Base-by-base conservation (phyloP, 805 yeast species). In the Wickerhamiella siamensis region DNA sequence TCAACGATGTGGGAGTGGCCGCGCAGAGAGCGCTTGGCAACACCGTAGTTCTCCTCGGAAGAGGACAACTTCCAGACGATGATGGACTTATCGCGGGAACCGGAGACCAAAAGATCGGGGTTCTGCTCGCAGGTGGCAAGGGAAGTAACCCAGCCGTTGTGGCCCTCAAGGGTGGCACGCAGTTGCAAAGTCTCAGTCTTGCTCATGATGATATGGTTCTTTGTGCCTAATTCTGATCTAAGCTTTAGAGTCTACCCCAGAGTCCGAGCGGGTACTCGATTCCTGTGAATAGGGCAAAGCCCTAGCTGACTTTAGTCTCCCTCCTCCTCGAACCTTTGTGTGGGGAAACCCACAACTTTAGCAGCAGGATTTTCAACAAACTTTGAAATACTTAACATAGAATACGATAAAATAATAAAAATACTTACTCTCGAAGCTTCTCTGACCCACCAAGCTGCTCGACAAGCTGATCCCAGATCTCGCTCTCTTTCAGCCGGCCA, bases 1-100 rank as follows among this genome's bases (percentile, higher is more conserved):
- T 86, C 87, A 58, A 91, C 95, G 63, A 91, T 88, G 86, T 91
- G 98, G 59, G 94, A 81, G 84, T 91, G 98, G 65, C 98, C 99
- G 66, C 75, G 81, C 69, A 91, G 79, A 57, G 96, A 83, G 72
- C 80, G 84, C 75, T 86, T 83, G 69, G 99, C 93, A 61, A 83
- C 86, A 80, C 98, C 99, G 74, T 83, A 86, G 69, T 83, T 79
- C 72, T 79, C 80, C 67, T 86, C 96, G 67, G 88, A 95, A 65
- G 95, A 87, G 61, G 82, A 75, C 71, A 88, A 77, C 71, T 84
- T 80, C 98, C 98, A 88, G 69, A 87, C 86, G 74, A 91, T 87
- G 68, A 91, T 77, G 63, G 95, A 77, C 81, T 91, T 88, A 73
- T 91, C 98, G 75, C 98, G 82, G 66, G 97, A 88, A 68, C 88